Conservation (phyloP, 257 asterid genomes). For the Coffea eugenioides region DNA sequence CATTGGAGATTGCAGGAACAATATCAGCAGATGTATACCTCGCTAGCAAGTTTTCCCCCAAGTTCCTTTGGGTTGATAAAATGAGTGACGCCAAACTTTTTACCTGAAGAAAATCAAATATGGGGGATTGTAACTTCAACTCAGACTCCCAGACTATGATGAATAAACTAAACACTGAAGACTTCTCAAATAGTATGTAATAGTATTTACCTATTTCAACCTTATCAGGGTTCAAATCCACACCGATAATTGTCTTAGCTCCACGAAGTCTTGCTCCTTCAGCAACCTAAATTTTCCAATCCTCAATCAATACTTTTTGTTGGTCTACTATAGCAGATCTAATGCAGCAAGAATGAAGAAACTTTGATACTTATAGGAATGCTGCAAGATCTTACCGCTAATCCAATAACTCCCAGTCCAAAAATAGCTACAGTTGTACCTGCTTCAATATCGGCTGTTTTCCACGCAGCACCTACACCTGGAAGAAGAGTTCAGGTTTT, state of each 20-base stretch:
- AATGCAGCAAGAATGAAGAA: background rate
- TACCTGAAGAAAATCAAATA: conserved; percentile 33
- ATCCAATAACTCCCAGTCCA: conserved; percentile 28
- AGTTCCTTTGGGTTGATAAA: conserved; percentile 47
- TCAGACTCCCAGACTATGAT: too few species aligned
- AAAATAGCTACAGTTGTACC: conserved; percentile 24
- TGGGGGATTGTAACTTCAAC: too few species aligned
- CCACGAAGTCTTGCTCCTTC: conserved; percentile 36
- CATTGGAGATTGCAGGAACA: too few species aligned
- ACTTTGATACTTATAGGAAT: too few species aligned
- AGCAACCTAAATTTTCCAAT: conserved; percentile 21
- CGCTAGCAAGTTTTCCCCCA: conserved; percentile 49
- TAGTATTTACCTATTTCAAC: conserved; percentile 25
- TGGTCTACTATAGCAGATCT: background rate
- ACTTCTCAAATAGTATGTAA: too few species aligned
- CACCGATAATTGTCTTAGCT: conserved; percentile 35
- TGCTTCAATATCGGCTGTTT: conserved; percentile 21
- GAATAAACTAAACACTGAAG: too few species aligned
- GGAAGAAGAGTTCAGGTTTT: background rate
- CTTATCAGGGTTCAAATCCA: conserved; percentile 31
- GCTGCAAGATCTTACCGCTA: conserved; percentile 12
- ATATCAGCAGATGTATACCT: conserved; percentile 34
- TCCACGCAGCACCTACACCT: conserved; percentile 31
- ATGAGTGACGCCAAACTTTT: conserved; percentile 65
- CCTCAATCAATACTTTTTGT: background rate